A percentile compares a stretch with the other conserved stretches of the same genome.
phyloP scores from a whole-genome alignment of 495 filamentous ascomycete genomes.

The Parathielavia hyrcaniae region DNA sequence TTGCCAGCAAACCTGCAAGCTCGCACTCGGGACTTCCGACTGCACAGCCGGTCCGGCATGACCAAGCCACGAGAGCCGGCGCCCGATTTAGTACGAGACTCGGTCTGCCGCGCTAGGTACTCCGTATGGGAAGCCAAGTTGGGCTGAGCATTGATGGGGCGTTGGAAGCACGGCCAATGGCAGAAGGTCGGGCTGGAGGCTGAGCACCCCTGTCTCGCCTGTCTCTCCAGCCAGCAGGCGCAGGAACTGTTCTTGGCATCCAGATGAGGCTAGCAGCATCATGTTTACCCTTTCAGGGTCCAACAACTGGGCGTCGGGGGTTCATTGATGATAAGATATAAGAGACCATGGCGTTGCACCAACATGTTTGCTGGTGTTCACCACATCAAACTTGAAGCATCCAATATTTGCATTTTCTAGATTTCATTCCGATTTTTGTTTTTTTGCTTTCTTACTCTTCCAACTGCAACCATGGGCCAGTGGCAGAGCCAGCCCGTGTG shows the following conservation, averaged over 20 bases:
- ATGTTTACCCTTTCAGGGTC: neutral
- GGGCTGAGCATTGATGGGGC: conserved; percentile 3
- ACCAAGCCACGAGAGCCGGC: too few relatives aligned
- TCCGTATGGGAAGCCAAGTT: neutral
- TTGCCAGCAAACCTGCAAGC: too few relatives aligned
- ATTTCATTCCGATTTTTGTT: neutral
- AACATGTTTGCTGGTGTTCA: neutral
- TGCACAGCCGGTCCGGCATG: too few relatives aligned
- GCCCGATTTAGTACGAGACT: too few relatives aligned
- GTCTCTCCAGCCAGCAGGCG: neutral
- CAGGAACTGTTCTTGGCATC: neutral
- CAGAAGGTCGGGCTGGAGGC: neutral
- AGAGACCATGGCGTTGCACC: neutral
- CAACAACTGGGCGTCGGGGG: neutral
- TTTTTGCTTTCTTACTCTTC: neutral
- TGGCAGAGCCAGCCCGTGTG: conserved; percentile 35
- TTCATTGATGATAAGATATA: too few relatives aligned
- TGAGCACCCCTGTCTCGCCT: neutral
- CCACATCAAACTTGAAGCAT: neutral
- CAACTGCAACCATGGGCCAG: conserved; percentile 16
- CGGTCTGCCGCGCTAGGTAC: too few relatives aligned
- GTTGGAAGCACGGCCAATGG: neutral
- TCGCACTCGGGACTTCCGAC: too few relatives aligned
- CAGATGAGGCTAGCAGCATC: neutral
- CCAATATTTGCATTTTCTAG: neutral